Evolutionary conservation across 2,329 filamentous ascomycete species (phyloP), one percentile per base, ranked within the genome.

Genomic region (Emmonsia crescens): DNA sequence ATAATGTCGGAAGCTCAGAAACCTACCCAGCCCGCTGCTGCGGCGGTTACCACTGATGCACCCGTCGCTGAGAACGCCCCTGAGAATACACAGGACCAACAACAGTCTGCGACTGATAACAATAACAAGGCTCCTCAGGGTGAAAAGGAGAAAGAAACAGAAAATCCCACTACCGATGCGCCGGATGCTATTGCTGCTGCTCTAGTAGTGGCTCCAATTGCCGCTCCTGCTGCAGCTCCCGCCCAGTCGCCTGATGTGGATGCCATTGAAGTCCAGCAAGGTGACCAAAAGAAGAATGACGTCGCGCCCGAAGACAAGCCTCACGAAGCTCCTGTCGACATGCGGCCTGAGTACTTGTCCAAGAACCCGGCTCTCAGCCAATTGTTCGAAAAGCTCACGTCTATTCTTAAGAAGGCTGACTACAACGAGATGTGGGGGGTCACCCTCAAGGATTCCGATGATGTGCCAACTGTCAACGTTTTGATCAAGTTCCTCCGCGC

Each of bases 401-500:
- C 78, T 6, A 82, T 91, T 63, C 74, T 85, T 63, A 75, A 78
- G 57, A 78, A 80, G 63, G 77, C 83, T 59, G 80, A 77, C 19
- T 82, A 96, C 75, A 77, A 77, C 59, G 91, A 96, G 79, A 89
- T 96, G 82, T 97, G 92, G 85, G 92, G 92, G 57, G 85, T 96
- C 60, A 78, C 82, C 38, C 83, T 96, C 52, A 72, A 74, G 62
- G 69, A 72, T 61, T 69, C 68, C 61, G 68, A 76, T 48, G 81
- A 91, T 68, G 81, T 92, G 59, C 89, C 89, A 60, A 91, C 89
- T 56, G 87, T 89, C 72, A 86, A 96, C 68, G 84, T 96, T 59
- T 80, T 96, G 57, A 91, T 96, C 73, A 97, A 96, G 79, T 96
- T 92, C 77, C 83, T 97, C 61, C 89, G 92, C 68, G 93, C 92